Evolutionary conservation across 169 alveolate species (phyloP).

Genomic region (Plasmodium relictum): DNA sequence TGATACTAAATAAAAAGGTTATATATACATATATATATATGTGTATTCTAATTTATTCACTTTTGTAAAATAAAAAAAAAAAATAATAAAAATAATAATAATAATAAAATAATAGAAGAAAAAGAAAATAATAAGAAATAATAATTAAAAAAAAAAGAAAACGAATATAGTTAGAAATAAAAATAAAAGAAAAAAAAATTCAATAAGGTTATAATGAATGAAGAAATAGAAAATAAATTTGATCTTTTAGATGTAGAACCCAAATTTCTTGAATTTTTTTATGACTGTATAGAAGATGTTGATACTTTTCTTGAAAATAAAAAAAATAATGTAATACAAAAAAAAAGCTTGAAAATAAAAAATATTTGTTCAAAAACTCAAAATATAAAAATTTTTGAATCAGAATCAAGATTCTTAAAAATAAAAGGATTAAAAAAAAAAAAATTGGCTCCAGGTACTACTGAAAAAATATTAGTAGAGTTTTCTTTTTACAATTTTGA

Average conservation of each 20-base stretch:
- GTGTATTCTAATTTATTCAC: neutral
- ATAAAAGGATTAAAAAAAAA: slow-evolving; percentile 54
- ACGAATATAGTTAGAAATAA: neutral
- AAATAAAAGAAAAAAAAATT: no score
- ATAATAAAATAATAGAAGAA: neutral
- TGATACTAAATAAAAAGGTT: neutral
- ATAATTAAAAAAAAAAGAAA: neutral
- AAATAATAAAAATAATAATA: neutral
- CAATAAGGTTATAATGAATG: slow-evolving; percentile 6
- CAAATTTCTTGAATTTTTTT: slow-evolving; percentile 26
- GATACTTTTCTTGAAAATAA: slow-evolving; percentile 32
- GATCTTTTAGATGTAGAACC: slow-evolving; percentile 67
- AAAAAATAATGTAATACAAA: slow-evolving; percentile 45
- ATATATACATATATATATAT: neutral
- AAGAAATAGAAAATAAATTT: slow-evolving; percentile 21
- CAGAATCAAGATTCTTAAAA: slow-evolving; percentile 49
- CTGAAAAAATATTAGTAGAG: slow-evolving; percentile 43
- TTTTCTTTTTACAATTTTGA: slow-evolving; percentile 42
- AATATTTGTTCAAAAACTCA: slow-evolving; percentile 60
- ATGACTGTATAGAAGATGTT: slow-evolving; percentile 39
- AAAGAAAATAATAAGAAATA: neutral
- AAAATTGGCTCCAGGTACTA: slow-evolving; percentile 65
- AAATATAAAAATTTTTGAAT: slow-evolving; percentile 39
- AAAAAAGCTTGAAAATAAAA: slow-evolving; percentile 39
- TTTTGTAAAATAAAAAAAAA: slow-evolving; percentile 1